phyloP scores from a whole-genome alignment of 768 basidiomycete genomes.

The Phanerodontia chrysosporium region DNA sequence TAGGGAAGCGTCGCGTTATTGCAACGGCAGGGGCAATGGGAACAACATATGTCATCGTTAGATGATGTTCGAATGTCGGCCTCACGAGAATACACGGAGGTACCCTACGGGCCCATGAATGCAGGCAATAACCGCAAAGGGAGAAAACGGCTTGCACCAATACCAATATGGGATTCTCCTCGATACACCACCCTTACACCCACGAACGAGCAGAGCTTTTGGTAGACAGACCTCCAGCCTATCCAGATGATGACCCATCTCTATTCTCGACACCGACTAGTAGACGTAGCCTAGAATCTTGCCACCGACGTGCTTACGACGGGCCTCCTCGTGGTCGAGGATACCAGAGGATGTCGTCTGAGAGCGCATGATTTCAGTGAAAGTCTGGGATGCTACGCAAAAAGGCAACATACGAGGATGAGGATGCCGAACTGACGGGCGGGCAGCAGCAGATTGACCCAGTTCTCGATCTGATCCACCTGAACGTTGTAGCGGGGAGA shows the following conservation, averaged over 20 bases:
- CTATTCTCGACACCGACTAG: slow-evolving; percentile 35
- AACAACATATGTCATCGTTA: too few relatives aligned
- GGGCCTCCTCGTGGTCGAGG: slow-evolving; percentile 97
- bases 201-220: not conserved
- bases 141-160: too few relatives aligned
- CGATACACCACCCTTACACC: too few relatives aligned
- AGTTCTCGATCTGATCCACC: slow-evolving; percentile 85
- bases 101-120: too few relatives aligned
- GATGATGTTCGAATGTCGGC: too few relatives aligned
- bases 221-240: not conserved
- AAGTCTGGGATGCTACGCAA: not conserved
- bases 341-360: slow-evolving; percentile 98
- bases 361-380: not conserved
- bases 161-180: too few relatives aligned
- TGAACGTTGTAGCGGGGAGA: slow-evolving; percentile 99
- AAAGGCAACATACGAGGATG: slow-evolving; percentile 69
- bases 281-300: slow-evolving; percentile 93
- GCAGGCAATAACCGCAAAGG: too few relatives aligned
- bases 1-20: too few relatives aligned
- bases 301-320: slow-evolving; percentile 96
- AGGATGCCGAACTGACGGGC: slow-evolving; percentile 95
- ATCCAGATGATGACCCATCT: not conserved
- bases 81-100: too few relatives aligned
- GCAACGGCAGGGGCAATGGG: too few relatives aligned
- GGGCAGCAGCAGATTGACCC: slow-evolving; percentile 96